Base-by-base conservation (phyloP, 345 rosid genomes). In the Psidium friedrichsthalianum region DNA sequence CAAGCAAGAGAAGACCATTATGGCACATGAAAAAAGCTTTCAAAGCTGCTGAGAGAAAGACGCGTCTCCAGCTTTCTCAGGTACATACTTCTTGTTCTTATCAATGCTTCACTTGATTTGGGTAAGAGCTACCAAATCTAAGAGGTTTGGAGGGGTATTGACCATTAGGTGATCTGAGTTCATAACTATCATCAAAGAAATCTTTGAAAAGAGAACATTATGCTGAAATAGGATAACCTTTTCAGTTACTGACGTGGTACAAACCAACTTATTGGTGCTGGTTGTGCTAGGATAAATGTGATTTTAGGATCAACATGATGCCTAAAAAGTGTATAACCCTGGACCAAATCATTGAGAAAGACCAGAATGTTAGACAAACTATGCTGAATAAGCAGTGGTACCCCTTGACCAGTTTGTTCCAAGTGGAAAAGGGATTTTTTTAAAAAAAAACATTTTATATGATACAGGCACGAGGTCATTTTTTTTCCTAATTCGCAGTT, bases 1-100 rank as follows among this genome's bases (percentile, higher is more conserved):
- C 91, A 96, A 97, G 88, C 98, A 97, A 89, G 99, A 93, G 88
- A 97, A 97, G 92, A 97, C 99, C 84, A 83, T 94, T 84, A 92
- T 94, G 24, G 98, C 99, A 9, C 99, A 97, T 91, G 97, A 93
- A 88, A 97, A n/a, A 94, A 87, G 99, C 99, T 90, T 94, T 97
- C 90, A 96, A 91, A 90, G 99, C 98, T 78, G 99, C 99, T 86
- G 99, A 97, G 93, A 95, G 92, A 88, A 97, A 96, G 93, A 95
- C 96, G 51, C 98, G 92, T 85, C 94, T 92, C 87, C 99, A 94
- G 94, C 98, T 96, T 87, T 96, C 94, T 36, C 98, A 94, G 96
- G 99, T 95, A 56, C n/a, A 54, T 24, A 36, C 80, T 36, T 69
- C 47, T 5, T 69, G 80, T n/a, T 69, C 36, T 36, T 11, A 20